phyloP scores from a whole-genome alignment of 352 stramenopile species.

The Pythium coloratum region DNA sequence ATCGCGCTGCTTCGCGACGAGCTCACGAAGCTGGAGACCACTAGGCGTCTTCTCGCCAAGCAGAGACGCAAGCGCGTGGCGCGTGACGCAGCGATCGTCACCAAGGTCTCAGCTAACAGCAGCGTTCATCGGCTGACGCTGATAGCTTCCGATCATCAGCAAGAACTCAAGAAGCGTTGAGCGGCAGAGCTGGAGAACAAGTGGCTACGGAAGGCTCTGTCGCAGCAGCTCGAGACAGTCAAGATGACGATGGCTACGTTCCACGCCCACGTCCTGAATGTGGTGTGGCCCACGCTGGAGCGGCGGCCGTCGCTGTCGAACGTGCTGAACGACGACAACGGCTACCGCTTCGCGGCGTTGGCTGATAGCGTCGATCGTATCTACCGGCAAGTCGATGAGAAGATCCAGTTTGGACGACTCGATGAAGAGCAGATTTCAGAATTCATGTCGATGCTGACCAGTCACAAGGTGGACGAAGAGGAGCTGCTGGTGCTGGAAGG shows the following conservation, averaged over 20 bases:
- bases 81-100: no score
- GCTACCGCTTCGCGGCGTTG: conserved; percentile 7
- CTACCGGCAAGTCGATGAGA: background rate
- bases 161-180: no score
- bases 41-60: background rate
- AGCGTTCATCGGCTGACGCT: background rate
- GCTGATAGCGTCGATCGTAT: conserved; percentile 3
- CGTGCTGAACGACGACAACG: conserved; percentile 3
- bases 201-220: background rate
- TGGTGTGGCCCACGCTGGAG: background rate
- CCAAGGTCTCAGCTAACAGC: no score
- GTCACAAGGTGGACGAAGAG: background rate
- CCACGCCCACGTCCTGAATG: no score
- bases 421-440: no score
- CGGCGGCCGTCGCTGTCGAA: background rate
- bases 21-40: background rate
- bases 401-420: background rate
- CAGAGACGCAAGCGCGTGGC: no score
- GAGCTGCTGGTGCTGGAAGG: background rate
- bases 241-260: background rate
- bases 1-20: background rate
- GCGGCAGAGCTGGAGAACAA: background rate
- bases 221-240: background rate
- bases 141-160: no score
- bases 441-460: no score